Conservation (phyloP, 1,284 basidiomycete genomes). For the Cystobasidium pallidum region DNA sequence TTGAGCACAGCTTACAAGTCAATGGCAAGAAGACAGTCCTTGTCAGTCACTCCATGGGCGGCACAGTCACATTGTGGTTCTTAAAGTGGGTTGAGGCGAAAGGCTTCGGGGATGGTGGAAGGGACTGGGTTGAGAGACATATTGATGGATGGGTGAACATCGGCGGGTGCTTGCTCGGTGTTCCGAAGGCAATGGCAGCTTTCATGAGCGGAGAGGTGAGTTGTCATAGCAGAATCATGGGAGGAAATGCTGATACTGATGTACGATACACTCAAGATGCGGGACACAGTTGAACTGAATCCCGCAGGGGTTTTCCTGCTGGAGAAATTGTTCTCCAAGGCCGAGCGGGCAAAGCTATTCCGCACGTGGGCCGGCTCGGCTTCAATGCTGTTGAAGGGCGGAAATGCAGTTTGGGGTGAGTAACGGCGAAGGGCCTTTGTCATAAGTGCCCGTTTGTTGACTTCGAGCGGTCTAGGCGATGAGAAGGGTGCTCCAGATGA, state of each 20-base stretch:
- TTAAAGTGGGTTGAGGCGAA: conserved; percentile 80
- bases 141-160: conserved; percentile 60
- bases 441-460: not conserved
- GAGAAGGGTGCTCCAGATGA: conserved; percentile 72
- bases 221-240: not conserved
- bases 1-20: conserved; percentile 77
- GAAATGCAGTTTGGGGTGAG: conserved; percentile 83
- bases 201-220: conserved; percentile 77
- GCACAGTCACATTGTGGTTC: conserved; percentile 61
- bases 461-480: conserved; percentile 30
- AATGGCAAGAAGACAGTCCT: conserved; percentile 83
- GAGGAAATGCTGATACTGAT: not conserved
- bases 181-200: conserved; percentile 90
- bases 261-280: conserved; percentile 49
- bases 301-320: conserved; percentile 68
- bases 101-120: conserved; percentile 78
- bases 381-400: conserved; percentile 67
- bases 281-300: conserved; percentile 85
- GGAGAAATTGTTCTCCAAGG: conserved; percentile 74
- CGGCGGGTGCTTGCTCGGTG: conserved; percentile 79
- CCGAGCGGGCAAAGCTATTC: conserved; percentile 88
- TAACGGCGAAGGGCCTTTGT: not conserved
- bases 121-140: conserved; percentile 85
- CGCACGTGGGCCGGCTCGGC: conserved; percentile 70
- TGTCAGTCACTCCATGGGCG: conserved; percentile 68